phyloP scores from a whole-genome alignment of 495 filamentous ascomycete species.

The Neurospora sublineolata region DNA sequence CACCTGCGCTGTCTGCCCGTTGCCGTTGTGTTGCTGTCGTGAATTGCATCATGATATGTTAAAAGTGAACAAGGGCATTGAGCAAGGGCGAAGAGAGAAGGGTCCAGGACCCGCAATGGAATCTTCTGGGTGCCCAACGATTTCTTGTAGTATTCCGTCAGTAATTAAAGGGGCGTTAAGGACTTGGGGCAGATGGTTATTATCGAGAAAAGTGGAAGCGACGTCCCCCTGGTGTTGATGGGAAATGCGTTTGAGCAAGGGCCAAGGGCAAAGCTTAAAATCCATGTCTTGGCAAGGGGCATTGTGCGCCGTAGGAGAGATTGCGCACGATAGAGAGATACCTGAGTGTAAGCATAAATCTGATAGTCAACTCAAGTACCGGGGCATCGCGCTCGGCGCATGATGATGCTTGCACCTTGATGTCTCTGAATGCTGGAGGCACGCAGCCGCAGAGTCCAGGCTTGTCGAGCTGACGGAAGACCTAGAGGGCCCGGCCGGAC shows the following conservation, averaged over 20 bases:
- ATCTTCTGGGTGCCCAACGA: not conserved
- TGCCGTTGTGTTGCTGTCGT: not conserved
- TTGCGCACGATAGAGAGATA: not conserved
- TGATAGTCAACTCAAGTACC: not conserved
- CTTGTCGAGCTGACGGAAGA: not conserved
- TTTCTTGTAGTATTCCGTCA: not conserved
- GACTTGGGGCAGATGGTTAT: not conserved
- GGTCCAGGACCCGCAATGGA: not conserved
- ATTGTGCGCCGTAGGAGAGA: not conserved
- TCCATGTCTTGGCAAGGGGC: not conserved
- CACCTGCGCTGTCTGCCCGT: not conserved
- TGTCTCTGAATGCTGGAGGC: not conserved
- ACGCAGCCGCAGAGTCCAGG: not conserved
- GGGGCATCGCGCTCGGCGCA: not conserved
- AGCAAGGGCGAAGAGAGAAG: not conserved
- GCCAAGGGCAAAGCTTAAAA: not conserved
- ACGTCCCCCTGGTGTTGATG: not conserved
- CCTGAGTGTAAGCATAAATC: not conserved
- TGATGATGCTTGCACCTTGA: not conserved
- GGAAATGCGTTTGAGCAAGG: not conserved
- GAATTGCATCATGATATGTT: too few relatives aligned
- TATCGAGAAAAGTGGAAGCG: not conserved
- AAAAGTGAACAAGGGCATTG: not conserved
- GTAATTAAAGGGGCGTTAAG: not conserved
- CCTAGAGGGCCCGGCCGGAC: not conserved